phyloP scores from a whole-genome alignment of 2,329 filamentous ascomycete species.

The Arthrobotrys sinensis region DNA sequence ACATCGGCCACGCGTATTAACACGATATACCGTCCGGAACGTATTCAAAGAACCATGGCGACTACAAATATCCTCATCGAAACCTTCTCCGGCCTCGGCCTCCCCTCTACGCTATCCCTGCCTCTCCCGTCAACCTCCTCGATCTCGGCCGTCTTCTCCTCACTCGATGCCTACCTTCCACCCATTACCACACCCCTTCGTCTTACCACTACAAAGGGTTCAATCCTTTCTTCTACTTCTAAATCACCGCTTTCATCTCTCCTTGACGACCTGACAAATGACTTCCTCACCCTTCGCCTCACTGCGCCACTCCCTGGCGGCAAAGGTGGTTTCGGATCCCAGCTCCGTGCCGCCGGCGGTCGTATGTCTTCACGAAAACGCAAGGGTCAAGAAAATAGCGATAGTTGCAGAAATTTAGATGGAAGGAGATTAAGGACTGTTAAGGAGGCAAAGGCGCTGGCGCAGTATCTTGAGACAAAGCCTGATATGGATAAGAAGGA shows the following conservation, averaged over 20 bases:
- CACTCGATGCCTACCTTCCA: constrained; percentile 72
- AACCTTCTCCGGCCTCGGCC: constrained; percentile 84
- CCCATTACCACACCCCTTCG: constrained; percentile 74
- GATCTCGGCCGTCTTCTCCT: constrained; percentile 77
- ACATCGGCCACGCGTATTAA: constrained; percentile 11
- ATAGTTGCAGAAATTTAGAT: constrained; percentile 92
- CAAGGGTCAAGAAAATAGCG: constrained; percentile 86
- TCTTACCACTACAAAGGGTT: constrained; percentile 79
- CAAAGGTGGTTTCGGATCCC: constrained; percentile 97
- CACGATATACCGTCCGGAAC: neutral
- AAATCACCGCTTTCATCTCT: constrained; percentile 78
- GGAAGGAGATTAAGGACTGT: constrained; percentile 91
- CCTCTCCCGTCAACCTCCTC: constrained; percentile 77
- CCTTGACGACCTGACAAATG: constrained; percentile 75
- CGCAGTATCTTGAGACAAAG: constrained; percentile 94
- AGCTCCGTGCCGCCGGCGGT: constrained; percentile 94
- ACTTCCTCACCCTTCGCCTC: constrained; percentile 86
- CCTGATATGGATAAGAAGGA: constrained; percentile 97
- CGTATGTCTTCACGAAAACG: constrained; percentile 98
- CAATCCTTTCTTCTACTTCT: constrained; percentile 85
- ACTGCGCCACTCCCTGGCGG: constrained; percentile 86
- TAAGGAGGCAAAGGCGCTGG: constrained; percentile 93
- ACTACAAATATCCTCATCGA: constrained; percentile 77
- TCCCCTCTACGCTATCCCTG: constrained; percentile 87
- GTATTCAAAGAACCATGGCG: constrained; percentile 31